Evolutionary conservation across 2,329 filamentous ascomycete species (phyloP), one percentile per base, ranked within the genome.

Genomic region (Pseudogymnoascus sp.): DNA sequence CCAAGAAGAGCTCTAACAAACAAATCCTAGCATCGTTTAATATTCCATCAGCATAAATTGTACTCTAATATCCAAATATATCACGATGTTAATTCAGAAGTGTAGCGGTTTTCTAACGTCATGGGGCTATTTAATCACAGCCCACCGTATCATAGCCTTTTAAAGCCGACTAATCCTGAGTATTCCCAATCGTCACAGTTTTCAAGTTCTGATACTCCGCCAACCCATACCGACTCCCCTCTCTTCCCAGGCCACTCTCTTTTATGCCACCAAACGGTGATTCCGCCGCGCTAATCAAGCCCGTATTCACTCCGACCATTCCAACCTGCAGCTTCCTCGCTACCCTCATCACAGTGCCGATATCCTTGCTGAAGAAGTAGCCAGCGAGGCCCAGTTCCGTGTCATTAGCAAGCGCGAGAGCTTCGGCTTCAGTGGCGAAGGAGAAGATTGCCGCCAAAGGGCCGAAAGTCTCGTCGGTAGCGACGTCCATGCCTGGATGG

Each of bases 231-330:
- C 86, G 83, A 67, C 87, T 88, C 7, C 90, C 90, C 75, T 95
- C 91, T 50, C 89, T 80, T 2, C 90, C 90, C 69, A 92, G 92
- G 0, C 90, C 90, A 69, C 86, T 90, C 77, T 92, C 81, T 77
- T 95, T 95, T 53, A 95, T 87, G 68, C 90, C 90, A 15, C 90
- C 90, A 72, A 95, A 95, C n/a, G 68, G 66, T 62, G 56, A 60
- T 59, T 66, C 67, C 13, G 62, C 62, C 2, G 64, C 67, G 37
- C 66, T 68, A 17, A 68, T 42, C 42, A 65, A 23, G 88, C 86
- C 81, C 63, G 82, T 85, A 68, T 87, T 87, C 75, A 87, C 76
- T 11, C 86, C 86, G 70, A 89, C 85, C 86, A 89, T 89, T 2
- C 86, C 86, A 3, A 86, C 86, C 71, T 89, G 85, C 33, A 89